Percentiles rank a stretch among this genome's conserved stretches.
Conservation (phyloP, 108 stramenopile species). For the Parmales sp. region DNA sequence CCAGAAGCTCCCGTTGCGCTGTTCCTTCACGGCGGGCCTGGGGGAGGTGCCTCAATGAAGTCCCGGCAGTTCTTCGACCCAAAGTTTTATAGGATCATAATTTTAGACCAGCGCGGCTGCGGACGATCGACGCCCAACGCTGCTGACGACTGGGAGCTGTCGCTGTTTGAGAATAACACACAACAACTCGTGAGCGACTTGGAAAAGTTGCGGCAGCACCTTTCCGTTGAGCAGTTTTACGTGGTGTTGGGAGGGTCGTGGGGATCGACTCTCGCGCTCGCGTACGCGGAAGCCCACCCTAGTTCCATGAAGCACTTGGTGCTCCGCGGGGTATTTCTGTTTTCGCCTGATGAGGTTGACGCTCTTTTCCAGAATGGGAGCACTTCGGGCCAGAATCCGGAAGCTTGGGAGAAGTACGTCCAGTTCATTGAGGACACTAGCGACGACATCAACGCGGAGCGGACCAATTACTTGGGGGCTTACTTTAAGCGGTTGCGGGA, state of each 20-base stretch:
- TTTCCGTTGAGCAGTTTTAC: slow-evolving; percentile 49
- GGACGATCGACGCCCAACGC: slow-evolving; percentile 36
- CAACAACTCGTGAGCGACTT: slow-evolving; percentile 51
- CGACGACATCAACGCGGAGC: slow-evolving; percentile 18
- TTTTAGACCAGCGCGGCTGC: slow-evolving; percentile 77
- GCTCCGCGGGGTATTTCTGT: slow-evolving; percentile 65
- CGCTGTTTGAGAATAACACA: neutral
- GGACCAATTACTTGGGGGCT: slow-evolving; percentile 17
- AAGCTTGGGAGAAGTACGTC: slow-evolving; percentile 21
- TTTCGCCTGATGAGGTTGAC: slow-evolving; percentile 60
- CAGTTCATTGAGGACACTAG: slow-evolving; percentile 16
- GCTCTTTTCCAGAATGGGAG: slow-evolving; percentile 36
- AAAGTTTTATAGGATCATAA: slow-evolving; percentile 48
- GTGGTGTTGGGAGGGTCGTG: slow-evolving; percentile 76
- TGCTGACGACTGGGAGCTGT: neutral
- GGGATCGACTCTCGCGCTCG: slow-evolving; percentile 74
- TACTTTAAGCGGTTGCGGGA: slow-evolving; percentile 27
- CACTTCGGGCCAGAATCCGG: slow-evolving; percentile 22
- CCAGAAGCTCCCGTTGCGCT: slow-evolving; percentile 31
- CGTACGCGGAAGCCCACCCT: slow-evolving; percentile 66
- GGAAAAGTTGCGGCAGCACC: slow-evolving; percentile 45
- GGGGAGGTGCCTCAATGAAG: slow-evolving; percentile 56
- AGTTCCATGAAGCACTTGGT: slow-evolving; percentile 41
- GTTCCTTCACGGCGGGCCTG: slow-evolving; percentile 75
- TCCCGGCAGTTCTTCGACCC: slow-evolving; percentile 71